Conservation (phyloP, 225 moss, liverwort and hornwort species). For the Asterella californica region DNA sequence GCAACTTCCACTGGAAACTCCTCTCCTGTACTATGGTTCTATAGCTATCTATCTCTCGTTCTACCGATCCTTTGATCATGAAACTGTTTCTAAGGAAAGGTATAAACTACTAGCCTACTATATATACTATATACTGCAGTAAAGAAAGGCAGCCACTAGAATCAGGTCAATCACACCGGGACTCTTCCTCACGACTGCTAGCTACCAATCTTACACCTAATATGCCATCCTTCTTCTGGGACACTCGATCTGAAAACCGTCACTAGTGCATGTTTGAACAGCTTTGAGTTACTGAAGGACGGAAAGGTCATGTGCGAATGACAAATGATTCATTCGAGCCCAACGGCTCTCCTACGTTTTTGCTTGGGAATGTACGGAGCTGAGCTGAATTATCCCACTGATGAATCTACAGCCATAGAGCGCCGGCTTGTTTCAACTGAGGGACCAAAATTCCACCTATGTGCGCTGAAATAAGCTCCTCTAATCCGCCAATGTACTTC, state of each 20-base stretch:
- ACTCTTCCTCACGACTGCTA: neutral
- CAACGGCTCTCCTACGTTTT: neutral
- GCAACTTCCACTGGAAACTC: neutral
- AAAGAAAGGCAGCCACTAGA: neutral
- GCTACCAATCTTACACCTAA: neutral
- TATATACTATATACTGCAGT: too few species aligned
- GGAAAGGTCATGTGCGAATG: neutral
- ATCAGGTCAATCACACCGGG: neutral
- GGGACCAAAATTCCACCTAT: slow-evolving; percentile 44
- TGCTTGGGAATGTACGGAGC: neutral
- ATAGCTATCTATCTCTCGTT: neutral
- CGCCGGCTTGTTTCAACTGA: slow-evolving; percentile 48
- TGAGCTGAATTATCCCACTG: neutral
- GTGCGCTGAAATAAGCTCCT: slow-evolving; percentile 47
- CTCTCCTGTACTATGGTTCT: neutral
- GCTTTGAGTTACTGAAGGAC: neutral
- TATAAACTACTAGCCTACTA: neutral
- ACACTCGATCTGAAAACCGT: neutral
- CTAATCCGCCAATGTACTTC: slow-evolving; percentile 44
- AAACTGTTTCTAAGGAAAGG: neutral
- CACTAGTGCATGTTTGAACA: neutral
- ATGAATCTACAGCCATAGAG: slow-evolving; percentile 37
- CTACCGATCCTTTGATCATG: neutral
- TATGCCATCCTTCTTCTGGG: neutral
- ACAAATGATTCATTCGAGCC: slow-evolving; percentile 3